A percentile compares a stretch with the other conserved stretches of the same genome.
Conservation (phyloP, 192 early-diverging fungal genomes). For the Rhizophagus clarus region DNA sequence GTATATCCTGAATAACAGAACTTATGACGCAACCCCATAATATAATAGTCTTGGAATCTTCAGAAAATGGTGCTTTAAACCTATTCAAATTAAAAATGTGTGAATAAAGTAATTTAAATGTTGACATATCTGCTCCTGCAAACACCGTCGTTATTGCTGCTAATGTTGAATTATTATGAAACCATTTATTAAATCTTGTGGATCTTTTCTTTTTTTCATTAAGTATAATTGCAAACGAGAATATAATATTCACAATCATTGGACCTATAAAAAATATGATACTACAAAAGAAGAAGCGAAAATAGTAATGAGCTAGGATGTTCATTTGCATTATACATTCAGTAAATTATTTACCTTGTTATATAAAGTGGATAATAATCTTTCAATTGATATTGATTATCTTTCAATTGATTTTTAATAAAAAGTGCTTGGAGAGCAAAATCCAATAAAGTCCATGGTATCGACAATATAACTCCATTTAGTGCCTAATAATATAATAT, state of each 20-base stretch:
- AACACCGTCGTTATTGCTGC: not conserved
- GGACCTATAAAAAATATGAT: not conserved
- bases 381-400: no score
- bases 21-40: not conserved
- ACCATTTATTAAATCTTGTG: not conserved
- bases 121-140: slow-evolving; percentile 1
- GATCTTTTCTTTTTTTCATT: not conserved
- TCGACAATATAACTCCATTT: not conserved
- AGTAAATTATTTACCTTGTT: not conserved
- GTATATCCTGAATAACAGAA: not conserved
- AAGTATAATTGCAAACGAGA: not conserved
- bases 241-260: not conserved
- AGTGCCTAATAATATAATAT: not conserved
- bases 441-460: not conserved
- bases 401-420: not conserved
- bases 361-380: not conserved
- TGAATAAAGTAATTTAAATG: not conserved
- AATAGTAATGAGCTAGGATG: not conserved
- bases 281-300: not conserved
- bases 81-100: not conserved
- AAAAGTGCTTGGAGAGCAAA: not conserved
- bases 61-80: slow-evolving; percentile 1
- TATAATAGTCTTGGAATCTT: no score
- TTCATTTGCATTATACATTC: not conserved
- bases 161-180: not conserved